A percentile compares a stretch with the other conserved stretches of the same genome.
These are phyloP conservation scores for Diaporthe amygdali DNA, from an alignment of 2,329 filamentous ascomycete species.

Conservation along the genomic window DNA sequence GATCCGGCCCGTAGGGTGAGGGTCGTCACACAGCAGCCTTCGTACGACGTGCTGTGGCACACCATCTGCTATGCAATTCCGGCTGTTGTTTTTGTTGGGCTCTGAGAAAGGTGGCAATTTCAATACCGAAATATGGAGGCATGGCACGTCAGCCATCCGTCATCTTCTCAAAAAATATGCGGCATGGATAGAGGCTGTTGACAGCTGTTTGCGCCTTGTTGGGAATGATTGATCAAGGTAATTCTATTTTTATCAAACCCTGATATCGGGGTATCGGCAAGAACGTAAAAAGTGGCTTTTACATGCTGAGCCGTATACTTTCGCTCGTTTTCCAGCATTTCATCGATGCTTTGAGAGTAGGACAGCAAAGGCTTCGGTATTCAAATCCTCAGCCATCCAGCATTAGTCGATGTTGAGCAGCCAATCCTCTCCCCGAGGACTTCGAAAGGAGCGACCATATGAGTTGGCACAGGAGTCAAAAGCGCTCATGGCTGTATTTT, in stretches of 20 bases:
- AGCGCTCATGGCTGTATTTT: neutral
- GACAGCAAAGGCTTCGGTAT: neutral
- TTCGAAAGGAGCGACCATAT: neutral
- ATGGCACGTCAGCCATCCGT: neutral
- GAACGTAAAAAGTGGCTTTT: neutral
- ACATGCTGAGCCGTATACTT: too few species aligned
- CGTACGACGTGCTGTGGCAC: neutral
- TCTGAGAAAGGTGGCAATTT: neutral
- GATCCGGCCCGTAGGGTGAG: neutral
- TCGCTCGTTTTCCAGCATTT: neutral
- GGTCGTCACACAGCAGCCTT: neutral
- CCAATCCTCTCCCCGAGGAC: neutral
- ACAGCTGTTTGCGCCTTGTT: neutral
- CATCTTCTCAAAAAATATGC: neutral
- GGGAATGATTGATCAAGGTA: neutral
- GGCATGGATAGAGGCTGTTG: neutral
- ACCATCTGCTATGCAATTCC: neutral
- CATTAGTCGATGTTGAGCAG: neutral
- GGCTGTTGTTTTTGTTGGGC: constrained; percentile 3
- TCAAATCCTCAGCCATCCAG: neutral
- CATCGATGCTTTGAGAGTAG: neutral
- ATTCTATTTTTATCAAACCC: neutral
- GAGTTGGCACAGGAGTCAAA: neutral
- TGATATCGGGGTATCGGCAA: neutral
- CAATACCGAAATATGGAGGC: neutral